Conservation (phyloP, 2,329 filamentous ascomycete genomes). For the Sporothrix euskadiensis region DNA sequence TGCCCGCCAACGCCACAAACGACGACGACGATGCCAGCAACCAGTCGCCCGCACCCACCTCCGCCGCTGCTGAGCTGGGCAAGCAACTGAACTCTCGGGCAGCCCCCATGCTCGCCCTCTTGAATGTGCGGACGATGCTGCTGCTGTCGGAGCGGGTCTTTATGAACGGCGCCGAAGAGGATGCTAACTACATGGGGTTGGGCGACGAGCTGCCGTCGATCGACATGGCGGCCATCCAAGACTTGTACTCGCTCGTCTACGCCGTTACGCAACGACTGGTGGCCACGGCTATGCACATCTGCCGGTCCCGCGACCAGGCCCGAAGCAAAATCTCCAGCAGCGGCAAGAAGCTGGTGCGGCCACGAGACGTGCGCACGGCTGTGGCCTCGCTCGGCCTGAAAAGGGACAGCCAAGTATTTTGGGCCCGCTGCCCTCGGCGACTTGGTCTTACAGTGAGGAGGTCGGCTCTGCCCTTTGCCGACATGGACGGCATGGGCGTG, state of each 20-base stretch:
- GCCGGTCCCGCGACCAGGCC: constrained; percentile 66
- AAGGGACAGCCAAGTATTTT: constrained; percentile 45
- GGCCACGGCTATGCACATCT: constrained; percentile 66
- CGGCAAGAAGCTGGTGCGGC: constrained; percentile 41
- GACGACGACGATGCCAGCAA: constrained; percentile 8
- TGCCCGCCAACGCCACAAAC: neutral
- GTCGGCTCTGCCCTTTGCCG: constrained; percentile 18
- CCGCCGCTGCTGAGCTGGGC: neutral
- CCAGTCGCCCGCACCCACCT: neutral
- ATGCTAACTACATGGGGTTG: constrained; percentile 67
- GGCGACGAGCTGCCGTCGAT: constrained; percentile 64
- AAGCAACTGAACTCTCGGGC: neutral
- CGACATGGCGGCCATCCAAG: constrained; percentile 71
- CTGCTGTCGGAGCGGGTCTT: constrained; percentile 66
- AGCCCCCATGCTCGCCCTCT: constrained; percentile 55
- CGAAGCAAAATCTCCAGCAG: constrained; percentile 38
- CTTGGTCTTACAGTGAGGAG: constrained; percentile 52
- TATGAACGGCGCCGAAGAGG: constrained; percentile 67
- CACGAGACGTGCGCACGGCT: constrained; percentile 53
- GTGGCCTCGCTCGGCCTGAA: constrained; percentile 49
- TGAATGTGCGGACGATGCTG: constrained; percentile 63
- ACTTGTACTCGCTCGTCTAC: constrained; percentile 68
- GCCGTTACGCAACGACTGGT: constrained; percentile 71
- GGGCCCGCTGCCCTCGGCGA: constrained; percentile 52
- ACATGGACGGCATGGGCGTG: neutral